phyloP scores from a whole-genome alignment of 257 asterid genomes.

The Lithospermum erythrorhizon region DNA sequence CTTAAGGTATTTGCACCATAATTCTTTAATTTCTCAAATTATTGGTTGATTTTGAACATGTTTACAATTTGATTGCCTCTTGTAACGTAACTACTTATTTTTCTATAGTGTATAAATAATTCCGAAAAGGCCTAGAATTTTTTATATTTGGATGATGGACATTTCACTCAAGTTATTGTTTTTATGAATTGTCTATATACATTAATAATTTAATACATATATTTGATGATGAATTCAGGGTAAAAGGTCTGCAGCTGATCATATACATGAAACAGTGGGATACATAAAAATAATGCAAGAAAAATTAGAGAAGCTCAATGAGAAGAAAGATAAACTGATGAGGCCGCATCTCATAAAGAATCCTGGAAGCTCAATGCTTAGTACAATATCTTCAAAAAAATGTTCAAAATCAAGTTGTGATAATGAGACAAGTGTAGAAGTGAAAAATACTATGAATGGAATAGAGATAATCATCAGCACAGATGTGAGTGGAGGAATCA shows the following conservation, averaged over 20 bases:
- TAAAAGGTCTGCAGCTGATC: slow-evolving; percentile 36
- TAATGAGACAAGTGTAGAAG: slow-evolving; percentile 2
- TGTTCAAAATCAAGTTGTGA: background rate
- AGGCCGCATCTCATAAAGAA: background rate
- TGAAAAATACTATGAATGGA: slow-evolving; percentile 3
- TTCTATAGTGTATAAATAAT: no score
- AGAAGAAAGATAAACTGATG: slow-evolving; percentile 1
- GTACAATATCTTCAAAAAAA: no score
- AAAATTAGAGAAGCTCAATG: slow-evolving; percentile 15
- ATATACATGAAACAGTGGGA: slow-evolving; percentile 26
- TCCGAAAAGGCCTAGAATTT: no score
- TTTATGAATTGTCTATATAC: no score
- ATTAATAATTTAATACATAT: background rate
- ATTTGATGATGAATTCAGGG: slow-evolving; percentile 24
- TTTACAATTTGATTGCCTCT: no score
- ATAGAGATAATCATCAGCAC: slow-evolving; percentile 11
- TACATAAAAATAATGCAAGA: slow-evolving; percentile 33
- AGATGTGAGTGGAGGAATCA: background rate
- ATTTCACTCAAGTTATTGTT: background rate
- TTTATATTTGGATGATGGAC: background rate
- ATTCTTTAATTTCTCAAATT: no score
- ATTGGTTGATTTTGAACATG: no score
- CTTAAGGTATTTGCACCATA: slow-evolving; percentile 28
- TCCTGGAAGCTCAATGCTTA: background rate
- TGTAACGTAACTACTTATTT: no score